Evolutionary conservation across 441 rosid genomes (phyloP).

Genomic region (Aleurites moluccanus): DNA sequence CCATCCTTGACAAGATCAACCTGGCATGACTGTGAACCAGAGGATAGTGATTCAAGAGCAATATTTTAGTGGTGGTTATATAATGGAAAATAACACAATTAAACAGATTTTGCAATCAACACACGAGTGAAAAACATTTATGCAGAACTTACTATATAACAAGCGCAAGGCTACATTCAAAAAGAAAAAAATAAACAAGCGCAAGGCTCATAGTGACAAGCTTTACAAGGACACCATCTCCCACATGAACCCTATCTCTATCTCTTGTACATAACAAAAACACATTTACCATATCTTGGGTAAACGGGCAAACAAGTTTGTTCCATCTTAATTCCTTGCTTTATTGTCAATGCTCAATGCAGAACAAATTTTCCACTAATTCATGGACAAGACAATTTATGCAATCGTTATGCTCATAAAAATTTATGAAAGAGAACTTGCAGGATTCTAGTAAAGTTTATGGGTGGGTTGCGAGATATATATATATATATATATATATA

Average conservation of each 20-base stretch:
- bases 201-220: not conserved
- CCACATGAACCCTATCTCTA: not conserved
- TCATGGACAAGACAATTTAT: not conserved
- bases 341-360: not conserved
- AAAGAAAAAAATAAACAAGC: too few relatives aligned
- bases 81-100: not conserved
- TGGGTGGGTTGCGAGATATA: not conserved
- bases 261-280: not conserved
- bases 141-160: not conserved
- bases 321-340: not conserved
- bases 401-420: not conserved
- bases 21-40: slow-evolving; percentile 85
- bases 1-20: slow-evolving; percentile 99
- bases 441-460: not conserved
- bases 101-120: not conserved
- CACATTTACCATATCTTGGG: not conserved
- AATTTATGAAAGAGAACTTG: not conserved
- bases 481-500: too few relatives aligned
- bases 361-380: not conserved
- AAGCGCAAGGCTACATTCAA: too few relatives aligned
- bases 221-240: not conserved
- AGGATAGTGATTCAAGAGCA: slow-evolving; percentile 18
- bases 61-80: not conserved
- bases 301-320: not conserved
- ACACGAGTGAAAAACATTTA: not conserved